Conservation (phyloP, 2,329 filamentous ascomycete species). For the Knufia petricola region DNA sequence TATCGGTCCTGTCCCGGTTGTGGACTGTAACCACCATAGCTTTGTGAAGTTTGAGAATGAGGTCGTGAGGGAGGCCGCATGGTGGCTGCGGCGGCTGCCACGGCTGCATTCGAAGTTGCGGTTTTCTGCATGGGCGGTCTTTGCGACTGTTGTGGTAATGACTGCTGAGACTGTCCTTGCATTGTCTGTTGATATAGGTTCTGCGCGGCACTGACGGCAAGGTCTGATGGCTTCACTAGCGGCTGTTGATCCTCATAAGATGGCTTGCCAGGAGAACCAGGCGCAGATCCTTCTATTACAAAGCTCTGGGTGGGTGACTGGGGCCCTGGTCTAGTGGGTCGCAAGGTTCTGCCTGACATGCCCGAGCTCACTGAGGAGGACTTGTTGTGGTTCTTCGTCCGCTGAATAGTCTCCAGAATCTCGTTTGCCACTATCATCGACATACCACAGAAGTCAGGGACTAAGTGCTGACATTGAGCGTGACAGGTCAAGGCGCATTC, state of each 20-base stretch:
- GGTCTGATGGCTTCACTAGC: constrained; percentile 29
- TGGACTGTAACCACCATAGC: constrained; percentile 1
- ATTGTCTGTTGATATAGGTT: constrained; percentile 28
- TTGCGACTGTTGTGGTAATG: constrained; percentile 32
- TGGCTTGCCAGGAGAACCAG: constrained; percentile 28
- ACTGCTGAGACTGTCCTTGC: constrained; percentile 28
- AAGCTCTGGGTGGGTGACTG: constrained; percentile 22
- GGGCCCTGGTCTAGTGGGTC: constrained; percentile 41
- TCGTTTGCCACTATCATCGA: constrained; percentile 95
- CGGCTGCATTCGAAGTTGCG: constrained; percentile 41
- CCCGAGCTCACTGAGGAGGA: constrained; percentile 40
- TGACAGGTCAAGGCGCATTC: constrained; percentile 92
- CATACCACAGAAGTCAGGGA: constrained; percentile 98
- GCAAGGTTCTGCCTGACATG: constrained; percentile 58
- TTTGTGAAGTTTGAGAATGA: constrained; percentile 28
- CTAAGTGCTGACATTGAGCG: constrained; percentile 82
- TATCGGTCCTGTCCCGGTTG: constrained; percentile 24
- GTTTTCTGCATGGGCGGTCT: constrained; percentile 15
- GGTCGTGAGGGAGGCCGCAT: constrained; percentile 37
- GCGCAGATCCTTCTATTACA: constrained; percentile 21
- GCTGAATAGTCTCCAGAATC: constrained; percentile 77
- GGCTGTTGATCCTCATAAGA: constrained; percentile 29
- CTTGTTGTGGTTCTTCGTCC: constrained; percentile 63
- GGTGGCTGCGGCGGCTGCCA: constrained; percentile 37
- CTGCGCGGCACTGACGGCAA: constrained; percentile 22